Percentiles rank a stretch among this genome's conserved stretches.
phyloP scores from a whole-genome alignment of 352 stramenopile species.

The Phytophthora pisi region DNA sequence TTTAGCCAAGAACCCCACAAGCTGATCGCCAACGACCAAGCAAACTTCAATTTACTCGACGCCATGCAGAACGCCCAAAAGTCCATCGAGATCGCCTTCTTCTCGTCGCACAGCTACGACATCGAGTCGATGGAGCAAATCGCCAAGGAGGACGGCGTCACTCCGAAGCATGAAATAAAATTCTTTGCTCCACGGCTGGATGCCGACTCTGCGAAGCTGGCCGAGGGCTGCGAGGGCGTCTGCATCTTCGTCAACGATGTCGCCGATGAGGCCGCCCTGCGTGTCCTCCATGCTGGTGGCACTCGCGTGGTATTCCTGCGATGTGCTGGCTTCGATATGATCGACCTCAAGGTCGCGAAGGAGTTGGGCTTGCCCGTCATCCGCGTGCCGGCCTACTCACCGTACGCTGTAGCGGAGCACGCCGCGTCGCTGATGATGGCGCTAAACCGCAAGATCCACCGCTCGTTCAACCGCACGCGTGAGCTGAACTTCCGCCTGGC shows the following conservation, averaged over 20 bases:
- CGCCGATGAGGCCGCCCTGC: constrained; percentile 60
- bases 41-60: neutral
- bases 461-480: constrained; percentile 74
- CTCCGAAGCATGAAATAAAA: constrained; percentile 49
- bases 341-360: constrained; percentile 67
- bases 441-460: constrained; percentile 80
- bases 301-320: constrained; percentile 76
- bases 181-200: constrained; percentile 64
- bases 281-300: constrained; percentile 47
- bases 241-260: constrained; percentile 89
- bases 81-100: constrained; percentile 72
- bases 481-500: constrained; percentile 79
- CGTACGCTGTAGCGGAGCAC: constrained; percentile 80
- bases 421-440: constrained; percentile 75
- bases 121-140: constrained; percentile 58
- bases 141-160: constrained; percentile 46
- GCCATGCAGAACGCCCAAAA: neutral
- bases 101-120: constrained; percentile 75
- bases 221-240: constrained; percentile 57
- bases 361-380: constrained; percentile 62
- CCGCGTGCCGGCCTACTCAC: constrained; percentile 77
- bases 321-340: constrained; percentile 82
- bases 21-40: neutral
- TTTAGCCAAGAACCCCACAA: constrained; percentile 10
- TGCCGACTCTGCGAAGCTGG: constrained; percentile 51